A percentile compares a stretch with the other conserved stretches of the same genome.
phyloP scores from a whole-genome alignment of 2,329 filamentous ascomycete species.

The Pochonia chlamydosporia region DNA sequence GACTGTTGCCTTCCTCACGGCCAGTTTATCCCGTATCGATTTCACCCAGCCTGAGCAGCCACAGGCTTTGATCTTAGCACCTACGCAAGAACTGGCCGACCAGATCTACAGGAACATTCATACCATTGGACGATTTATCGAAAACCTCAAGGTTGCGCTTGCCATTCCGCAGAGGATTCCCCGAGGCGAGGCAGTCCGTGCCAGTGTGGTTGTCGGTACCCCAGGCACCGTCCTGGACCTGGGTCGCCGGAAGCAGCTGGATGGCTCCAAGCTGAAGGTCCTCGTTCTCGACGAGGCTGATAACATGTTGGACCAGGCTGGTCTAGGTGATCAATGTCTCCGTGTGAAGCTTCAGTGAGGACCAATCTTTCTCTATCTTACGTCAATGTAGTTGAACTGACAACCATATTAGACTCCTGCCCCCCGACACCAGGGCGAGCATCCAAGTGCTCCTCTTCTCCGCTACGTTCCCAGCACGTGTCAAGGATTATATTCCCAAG shows the following conservation, averaged over 20 bases:
- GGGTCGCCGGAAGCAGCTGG: slow-evolving; percentile 69
- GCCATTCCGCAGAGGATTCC: slow-evolving; percentile 75
- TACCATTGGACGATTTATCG: slow-evolving; percentile 78
- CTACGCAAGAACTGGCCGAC: slow-evolving; percentile 87
- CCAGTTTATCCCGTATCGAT: slow-evolving; percentile 83
- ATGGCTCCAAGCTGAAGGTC: slow-evolving; percentile 66
- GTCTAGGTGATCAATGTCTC: slow-evolving; percentile 89
- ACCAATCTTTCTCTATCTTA: background rate
- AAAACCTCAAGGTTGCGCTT: slow-evolving; percentile 68
- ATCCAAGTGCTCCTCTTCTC: slow-evolving; percentile 95
- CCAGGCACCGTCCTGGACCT: slow-evolving; percentile 90
- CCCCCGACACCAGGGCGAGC: slow-evolving; percentile 51
- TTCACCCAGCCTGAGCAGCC: slow-evolving; percentile 61
- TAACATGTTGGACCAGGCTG: slow-evolving; percentile 97
- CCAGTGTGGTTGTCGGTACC: slow-evolving; percentile 84
- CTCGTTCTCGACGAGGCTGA: slow-evolving; percentile 95
- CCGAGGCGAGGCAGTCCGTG: slow-evolving; percentile 62
- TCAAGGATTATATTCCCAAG: slow-evolving; percentile 73
- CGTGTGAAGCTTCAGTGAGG: slow-evolving; percentile 68
- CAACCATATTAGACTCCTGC: slow-evolving; percentile 38
- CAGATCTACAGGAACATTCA: slow-evolving; percentile 86
- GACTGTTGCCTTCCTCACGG: slow-evolving; percentile 92
- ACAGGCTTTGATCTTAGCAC: slow-evolving; percentile 84
- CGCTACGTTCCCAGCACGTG: slow-evolving; percentile 82
- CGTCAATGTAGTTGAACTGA: background rate